Conservation (phyloP, 805 yeast species). For the Yarrowia deformans region DNA sequence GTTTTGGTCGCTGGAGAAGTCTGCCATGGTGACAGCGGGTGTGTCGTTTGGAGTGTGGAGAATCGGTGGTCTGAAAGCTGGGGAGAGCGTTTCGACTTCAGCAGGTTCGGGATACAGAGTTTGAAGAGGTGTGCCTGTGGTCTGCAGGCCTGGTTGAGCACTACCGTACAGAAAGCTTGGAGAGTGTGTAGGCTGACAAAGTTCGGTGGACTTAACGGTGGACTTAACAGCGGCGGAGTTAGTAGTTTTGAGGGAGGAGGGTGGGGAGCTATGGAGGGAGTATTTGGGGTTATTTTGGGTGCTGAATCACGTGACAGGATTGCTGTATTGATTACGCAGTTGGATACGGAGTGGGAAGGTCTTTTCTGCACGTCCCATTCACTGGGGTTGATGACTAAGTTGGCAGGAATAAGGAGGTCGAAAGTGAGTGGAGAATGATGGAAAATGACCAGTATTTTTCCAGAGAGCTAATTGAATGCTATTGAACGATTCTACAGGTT, state of each 20-base stretch:
- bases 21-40: background rate
- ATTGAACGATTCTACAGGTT: no score
- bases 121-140: background rate
- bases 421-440: no score
- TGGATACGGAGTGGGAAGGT: no score
- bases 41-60: background rate
- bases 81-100: background rate
- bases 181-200: background rate
- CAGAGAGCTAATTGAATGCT: no score
- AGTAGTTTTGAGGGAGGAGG: background rate
- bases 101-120: background rate
- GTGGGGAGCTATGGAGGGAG: background rate
- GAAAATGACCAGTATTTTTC: no score
- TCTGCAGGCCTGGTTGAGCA: background rate
- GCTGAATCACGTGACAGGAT: background rate
- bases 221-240: background rate
- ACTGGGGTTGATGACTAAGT: no score
- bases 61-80: background rate
- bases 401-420: no score
- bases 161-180: no score
- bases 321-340: no score
- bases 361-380: no score
- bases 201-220: slow-evolving; percentile 9
- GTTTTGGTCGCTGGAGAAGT: background rate
- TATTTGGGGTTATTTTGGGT: no score